Evolutionary conservation across 2,329 filamentous ascomycete species (phyloP).

Genomic region (Botrytis hyacinthi): DNA sequence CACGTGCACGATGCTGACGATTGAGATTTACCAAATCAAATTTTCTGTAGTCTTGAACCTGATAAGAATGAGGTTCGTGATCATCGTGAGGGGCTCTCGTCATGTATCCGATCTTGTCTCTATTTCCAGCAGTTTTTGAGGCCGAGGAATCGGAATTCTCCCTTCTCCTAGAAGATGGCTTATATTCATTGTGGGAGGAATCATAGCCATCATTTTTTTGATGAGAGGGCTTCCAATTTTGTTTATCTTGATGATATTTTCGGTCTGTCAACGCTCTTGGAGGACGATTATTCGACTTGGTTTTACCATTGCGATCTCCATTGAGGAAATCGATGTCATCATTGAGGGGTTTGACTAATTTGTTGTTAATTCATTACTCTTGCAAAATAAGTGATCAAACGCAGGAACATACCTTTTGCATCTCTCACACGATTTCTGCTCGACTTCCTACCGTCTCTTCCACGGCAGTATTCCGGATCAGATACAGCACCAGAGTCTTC

Average conservation of each 20-base stretch:
- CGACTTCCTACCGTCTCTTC: not conserved
- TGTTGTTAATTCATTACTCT: not conserved
- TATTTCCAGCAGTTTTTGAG: too few relatives aligned
- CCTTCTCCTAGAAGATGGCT: too few relatives aligned
- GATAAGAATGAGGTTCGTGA: not conserved
- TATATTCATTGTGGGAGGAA: not conserved
- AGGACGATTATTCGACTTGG: too few relatives aligned
- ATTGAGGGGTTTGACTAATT: not conserved
- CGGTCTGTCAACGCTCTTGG: too few relatives aligned
- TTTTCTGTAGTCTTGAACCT: not conserved
- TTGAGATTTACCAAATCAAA: not conserved
- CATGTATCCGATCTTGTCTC: not conserved
- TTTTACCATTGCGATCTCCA: not conserved
- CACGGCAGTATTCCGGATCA: not conserved
- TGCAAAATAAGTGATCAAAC: not conserved
- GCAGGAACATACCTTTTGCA: not conserved
- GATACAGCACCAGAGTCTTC: not conserved
- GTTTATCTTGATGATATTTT: too few relatives aligned
- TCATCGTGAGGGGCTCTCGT: too few relatives aligned
- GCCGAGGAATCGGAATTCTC: not conserved
- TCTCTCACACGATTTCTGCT: not conserved
- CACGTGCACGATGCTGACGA: not conserved
- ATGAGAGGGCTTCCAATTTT: not conserved
- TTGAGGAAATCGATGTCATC: too few relatives aligned
- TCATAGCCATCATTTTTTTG: fast-evolving